Conservation (phyloP, 306 rosid species). For the Elaeagnus macrophylla region DNA sequence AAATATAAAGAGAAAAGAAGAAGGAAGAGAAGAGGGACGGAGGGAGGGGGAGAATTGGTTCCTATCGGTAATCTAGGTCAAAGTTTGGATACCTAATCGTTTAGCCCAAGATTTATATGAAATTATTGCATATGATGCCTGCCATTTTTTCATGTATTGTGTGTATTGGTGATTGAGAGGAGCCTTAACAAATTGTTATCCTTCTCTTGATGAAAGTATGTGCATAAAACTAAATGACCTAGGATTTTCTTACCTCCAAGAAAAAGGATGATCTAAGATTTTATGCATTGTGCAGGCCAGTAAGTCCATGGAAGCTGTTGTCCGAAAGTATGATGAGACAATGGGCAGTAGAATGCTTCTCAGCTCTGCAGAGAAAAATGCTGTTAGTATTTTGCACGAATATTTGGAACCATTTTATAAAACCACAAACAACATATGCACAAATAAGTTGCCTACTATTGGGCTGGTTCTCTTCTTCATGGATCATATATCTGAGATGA, state of each 20-base stretch:
- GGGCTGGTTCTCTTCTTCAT: slow-evolving; percentile 92
- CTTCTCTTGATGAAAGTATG: too few species aligned
- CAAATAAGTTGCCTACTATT: slow-evolving; percentile 67
- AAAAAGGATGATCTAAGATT: slow-evolving; percentile 9
- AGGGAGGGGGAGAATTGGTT: too few species aligned
- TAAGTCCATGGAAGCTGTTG: slow-evolving; percentile 74
- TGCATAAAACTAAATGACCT: not conserved
- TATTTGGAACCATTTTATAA: slow-evolving; percentile 87
- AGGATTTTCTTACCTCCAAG: too few species aligned
- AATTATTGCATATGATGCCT: too few species aligned
- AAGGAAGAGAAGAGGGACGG: too few species aligned
- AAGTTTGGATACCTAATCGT: too few species aligned
- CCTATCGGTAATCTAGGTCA: too few species aligned
- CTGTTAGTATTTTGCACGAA: slow-evolving; percentile 60
- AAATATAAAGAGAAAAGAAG: too few species aligned
- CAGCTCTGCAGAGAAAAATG: slow-evolving; percentile 60
- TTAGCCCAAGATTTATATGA: too few species aligned
- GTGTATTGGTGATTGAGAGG: too few species aligned
- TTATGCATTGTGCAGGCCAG: slow-evolving; percentile 52
- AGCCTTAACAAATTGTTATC: too few species aligned
- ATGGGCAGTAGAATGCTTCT: slow-evolving; percentile 64
- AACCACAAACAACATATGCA: slow-evolving; percentile 87
- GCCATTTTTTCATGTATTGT: too few species aligned
- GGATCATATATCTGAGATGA: slow-evolving; percentile 94
- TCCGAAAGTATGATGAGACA: slow-evolving; percentile 59